Percentiles rank a stretch among this genome's conserved stretches.
phyloP scores from a whole-genome alignment of 2,329 filamentous ascomycete species.

The Alternaria viburni region DNA sequence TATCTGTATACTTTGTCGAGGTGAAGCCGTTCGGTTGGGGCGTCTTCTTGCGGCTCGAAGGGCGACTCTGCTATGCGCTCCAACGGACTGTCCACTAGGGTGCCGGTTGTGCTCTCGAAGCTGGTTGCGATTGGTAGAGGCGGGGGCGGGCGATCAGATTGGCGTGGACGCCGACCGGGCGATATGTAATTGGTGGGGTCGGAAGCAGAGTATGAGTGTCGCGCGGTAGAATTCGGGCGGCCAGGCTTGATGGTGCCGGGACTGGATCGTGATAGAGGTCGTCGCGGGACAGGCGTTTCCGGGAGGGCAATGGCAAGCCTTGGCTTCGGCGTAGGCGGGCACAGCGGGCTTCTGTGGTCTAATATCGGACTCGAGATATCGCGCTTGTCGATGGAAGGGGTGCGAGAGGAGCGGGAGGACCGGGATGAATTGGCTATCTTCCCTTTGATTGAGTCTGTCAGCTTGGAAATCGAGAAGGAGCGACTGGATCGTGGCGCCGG shows the following conservation, averaged over 20 bases:
- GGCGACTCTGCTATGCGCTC: constrained; percentile 36
- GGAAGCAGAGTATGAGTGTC: constrained; percentile 27
- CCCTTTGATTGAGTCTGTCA: constrained; percentile 34
- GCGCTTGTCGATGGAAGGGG: constrained; percentile 27
- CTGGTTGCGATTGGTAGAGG: constrained; percentile 17
- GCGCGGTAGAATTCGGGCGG: background rate
- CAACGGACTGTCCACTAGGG: constrained; percentile 24
- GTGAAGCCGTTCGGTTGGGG: background rate
- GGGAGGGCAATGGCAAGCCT: constrained; percentile 1
- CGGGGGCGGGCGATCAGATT: constrained; percentile 15
- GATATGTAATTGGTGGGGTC: constrained; percentile 29
- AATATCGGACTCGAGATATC: constrained; percentile 36
- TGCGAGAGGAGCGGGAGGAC: constrained; percentile 17
- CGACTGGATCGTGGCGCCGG: constrained; percentile 18
- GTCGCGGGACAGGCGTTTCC: background rate
- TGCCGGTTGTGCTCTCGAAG: constrained; percentile 20
- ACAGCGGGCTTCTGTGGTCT: constrained; percentile 23
- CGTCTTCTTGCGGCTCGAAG: constrained; percentile 10
- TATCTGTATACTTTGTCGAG: constrained; percentile 8
- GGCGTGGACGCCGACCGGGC: constrained; percentile 11
- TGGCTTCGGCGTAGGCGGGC: constrained; percentile 14
- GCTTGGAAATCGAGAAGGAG: constrained; percentile 36
- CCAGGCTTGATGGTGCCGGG: constrained; percentile 4
- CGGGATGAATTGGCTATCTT: constrained; percentile 22
- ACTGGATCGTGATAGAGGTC: constrained; percentile 18